Base-by-base conservation (phyloP, 192 early-diverging fungal species). In the Funneliformis geosporum region DNA sequence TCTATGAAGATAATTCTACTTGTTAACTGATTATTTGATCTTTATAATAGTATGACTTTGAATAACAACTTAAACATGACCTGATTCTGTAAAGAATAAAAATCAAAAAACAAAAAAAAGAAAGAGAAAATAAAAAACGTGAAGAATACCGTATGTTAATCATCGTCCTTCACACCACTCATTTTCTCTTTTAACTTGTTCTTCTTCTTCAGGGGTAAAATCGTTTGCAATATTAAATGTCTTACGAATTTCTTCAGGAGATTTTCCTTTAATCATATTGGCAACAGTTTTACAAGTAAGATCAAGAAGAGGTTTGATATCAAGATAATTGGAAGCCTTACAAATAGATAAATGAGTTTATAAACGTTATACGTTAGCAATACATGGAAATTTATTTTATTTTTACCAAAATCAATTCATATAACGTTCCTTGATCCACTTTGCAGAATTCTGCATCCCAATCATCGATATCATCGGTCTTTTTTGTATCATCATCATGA, bases 241-340 rank as follows among this genome's bases (percentile, higher is more conserved):
- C 80, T 92, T 93, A 73, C 97, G 91, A 79, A 99, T 98, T 86
- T 98, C 92, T 72, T 98, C 94, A 18, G 96, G 92, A 11, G 91
- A 87, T 87, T 98, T 98, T 47, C 95, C 95, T 84, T 95, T 95
- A 85, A 99, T 94, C 95, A 97, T 95, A 83, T 97, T 98, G 71
- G 98, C 98, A 60, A 98, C 95, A 5, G 96, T 96, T 88, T 98
- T 98, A 90, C 98, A 99, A 9, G 96, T 95, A 69, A 99, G 88
- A 86, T 99, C 96, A 62, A 99, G 87, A 64, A 99, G 89, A 16
- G 95, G 94, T 85, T 97, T 98, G 81, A 98, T 98, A 84, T 98
- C 98, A 75, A 99, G 87, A 84, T 95, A 94, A 82, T 96, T 95
- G 55, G 95, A 91, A 47, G 94, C 94, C 77, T 79, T 23, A 47